Base-by-base conservation (phyloP, 2,329 filamentous ascomycete species). In the Fusarium penzigii region DNA sequence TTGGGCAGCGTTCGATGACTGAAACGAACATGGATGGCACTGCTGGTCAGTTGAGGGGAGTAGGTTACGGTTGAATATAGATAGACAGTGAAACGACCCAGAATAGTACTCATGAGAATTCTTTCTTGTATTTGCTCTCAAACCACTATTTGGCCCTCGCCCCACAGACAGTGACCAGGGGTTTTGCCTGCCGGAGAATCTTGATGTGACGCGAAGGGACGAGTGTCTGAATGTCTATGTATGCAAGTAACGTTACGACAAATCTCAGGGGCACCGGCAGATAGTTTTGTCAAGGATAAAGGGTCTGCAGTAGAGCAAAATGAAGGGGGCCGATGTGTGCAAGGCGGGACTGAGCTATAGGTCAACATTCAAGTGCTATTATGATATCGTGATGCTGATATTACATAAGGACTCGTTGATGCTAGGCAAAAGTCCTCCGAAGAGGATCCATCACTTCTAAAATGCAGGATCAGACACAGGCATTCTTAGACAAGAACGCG, bases 1-100 rank as follows among this genome's bases (percentile, higher is more conserved):
- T 54, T 20, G 44, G 44, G 50, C 57, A 60, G 55, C 53, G 53
- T 46, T 45, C 63, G 60, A 63, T 65, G 62, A 64, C 54, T 65
- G 61, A 58, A 62, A 65, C 53, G 62, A 65, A 62, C 62, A 64
- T 61, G 61, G 61, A 64, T 51, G 48, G 63, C 59, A 50, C 62
- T 65, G 62, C 62, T 65, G 62, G 62, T 46, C 62, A 65, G 62
- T 65, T 44, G 54, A n/a, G 55, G 63, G 55, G 63, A 52, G 59
- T 54, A 51, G 57, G 46, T 52, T 55, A 61, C 47, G 10, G 53
- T 52, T 53, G 58, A 55, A 57, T 49, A 61, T 64, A 65, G 62
- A 64, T 65, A 65, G 62, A 60, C 56, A 55, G 59, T 20, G 56
- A 53, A 55, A 63, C 52, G 60, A 59, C 32, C 32, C 32, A 11